Percentiles rank a stretch among this genome's conserved stretches.
phyloP scores from a whole-genome alignment of 257 asterid species.

The Knoxia roxburghii region DNA sequence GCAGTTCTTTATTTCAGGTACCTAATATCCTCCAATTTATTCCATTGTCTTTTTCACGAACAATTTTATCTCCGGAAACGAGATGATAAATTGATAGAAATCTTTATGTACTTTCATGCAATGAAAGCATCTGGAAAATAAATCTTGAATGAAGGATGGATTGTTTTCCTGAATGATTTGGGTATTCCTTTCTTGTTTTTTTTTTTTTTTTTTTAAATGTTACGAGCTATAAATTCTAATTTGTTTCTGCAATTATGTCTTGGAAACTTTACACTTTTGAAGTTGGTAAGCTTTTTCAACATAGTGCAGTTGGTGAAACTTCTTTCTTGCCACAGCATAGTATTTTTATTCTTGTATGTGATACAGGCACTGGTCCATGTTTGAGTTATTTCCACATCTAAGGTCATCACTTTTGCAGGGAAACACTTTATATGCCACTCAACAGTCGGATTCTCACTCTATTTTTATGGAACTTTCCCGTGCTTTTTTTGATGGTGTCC shows the following conservation, averaged over 20 bases:
- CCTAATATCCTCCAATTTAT: not conserved
- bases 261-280: not conserved
- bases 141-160: not conserved
- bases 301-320: not conserved
- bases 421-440: slow-evolving; percentile 54
- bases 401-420: slow-evolving; percentile 39
- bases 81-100: not conserved
- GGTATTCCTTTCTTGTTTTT: not conserved
- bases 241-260: not conserved
- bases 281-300: not conserved
- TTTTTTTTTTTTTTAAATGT: no score
- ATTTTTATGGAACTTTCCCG: slow-evolving; percentile 71
- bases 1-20: slow-evolving; percentile 88
- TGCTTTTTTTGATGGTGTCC: slow-evolving; percentile 48
- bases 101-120: not conserved
- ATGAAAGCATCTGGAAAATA: not conserved
- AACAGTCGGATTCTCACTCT: slow-evolving; percentile 60
- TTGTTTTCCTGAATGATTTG: not conserved
- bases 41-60: not conserved
- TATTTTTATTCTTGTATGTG: not conserved
- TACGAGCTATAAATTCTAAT: not conserved
- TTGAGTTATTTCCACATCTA: not conserved
- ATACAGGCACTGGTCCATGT: not conserved
- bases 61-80: not conserved
- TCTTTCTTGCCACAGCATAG: not conserved